Conservation (phyloP, 495 filamentous ascomycete species). For the Trypethelium eluteriae region DNA sequence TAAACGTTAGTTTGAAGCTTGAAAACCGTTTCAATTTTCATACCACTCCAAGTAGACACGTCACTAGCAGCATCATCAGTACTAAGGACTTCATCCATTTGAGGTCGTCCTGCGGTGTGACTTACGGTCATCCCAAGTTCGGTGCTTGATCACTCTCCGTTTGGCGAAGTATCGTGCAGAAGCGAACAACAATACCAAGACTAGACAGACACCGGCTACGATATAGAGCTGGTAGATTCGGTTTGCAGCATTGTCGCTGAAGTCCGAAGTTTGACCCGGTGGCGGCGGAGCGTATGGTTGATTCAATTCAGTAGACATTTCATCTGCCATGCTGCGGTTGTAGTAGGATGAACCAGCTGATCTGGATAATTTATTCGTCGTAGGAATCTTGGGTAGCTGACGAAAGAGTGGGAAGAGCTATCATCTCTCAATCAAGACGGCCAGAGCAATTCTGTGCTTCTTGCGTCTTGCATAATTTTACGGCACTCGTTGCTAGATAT, state of each 20-base stretch:
- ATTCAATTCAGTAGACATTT: background rate
- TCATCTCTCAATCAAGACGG: no score
- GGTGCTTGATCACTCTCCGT: background rate
- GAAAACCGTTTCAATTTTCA: background rate
- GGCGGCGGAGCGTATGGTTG: background rate
- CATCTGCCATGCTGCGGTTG: background rate
- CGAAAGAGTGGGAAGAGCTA: no score
- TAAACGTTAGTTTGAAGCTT: background rate
- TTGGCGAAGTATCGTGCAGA: background rate
- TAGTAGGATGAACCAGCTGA: background rate
- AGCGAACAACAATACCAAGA: background rate
- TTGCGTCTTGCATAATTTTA: no score
- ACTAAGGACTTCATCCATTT: background rate
- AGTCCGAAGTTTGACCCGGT: background rate
- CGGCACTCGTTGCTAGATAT: no score
- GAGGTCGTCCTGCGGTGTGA: background rate
- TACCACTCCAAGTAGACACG: conserved; percentile 3
- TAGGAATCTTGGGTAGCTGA: no score
- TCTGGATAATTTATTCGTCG: background rate
- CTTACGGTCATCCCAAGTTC: background rate
- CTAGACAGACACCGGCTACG: background rate
- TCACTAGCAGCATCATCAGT: background rate
- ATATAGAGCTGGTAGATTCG: background rate
- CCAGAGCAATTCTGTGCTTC: no score
- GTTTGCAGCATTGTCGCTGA: background rate